Percentiles rank a stretch among this genome's conserved stretches.
phyloP scores from a whole-genome alignment of 208 protist species.

The Tetramitus jugosus region DNA sequence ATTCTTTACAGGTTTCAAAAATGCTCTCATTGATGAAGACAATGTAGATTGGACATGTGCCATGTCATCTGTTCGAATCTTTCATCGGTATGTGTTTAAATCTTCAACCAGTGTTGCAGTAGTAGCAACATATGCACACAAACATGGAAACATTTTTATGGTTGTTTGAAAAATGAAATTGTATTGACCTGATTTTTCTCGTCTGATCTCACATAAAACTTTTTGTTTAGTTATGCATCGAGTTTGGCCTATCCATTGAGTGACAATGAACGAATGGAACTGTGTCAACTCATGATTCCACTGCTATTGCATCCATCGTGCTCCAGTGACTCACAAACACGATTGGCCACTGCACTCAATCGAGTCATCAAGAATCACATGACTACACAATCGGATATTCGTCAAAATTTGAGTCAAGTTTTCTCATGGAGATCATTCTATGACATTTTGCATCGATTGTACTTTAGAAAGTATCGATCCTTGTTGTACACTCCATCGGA shows the following conservation, averaged over 20 bases:
- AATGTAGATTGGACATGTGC: background rate
- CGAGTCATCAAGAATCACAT: background rate
- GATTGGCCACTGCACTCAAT: background rate
- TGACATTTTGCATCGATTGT: background rate
- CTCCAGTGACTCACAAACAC: background rate
- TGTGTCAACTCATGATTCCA: background rate
- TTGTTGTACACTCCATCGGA: background rate
- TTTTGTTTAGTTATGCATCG: background rate
- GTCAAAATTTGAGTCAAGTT: background rate
- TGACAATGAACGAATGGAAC: background rate
- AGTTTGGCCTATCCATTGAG: background rate
- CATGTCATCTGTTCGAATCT: background rate
- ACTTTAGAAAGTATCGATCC: conserved; percentile 1
- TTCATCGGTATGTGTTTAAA: background rate
- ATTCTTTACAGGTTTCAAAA: background rate
- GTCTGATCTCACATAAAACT: too few relatives aligned
- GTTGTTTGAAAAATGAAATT: too few relatives aligned
- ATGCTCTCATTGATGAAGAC: background rate
- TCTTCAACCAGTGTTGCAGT: too few relatives aligned
- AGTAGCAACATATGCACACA: too few relatives aligned
- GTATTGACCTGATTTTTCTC: too few relatives aligned
- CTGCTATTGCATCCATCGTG: background rate
- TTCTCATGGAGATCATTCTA: conserved; percentile 4
- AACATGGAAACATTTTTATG: too few relatives aligned
- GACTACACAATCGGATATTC: background rate